Conservation (phyloP, 768 basidiomycete species). For the Cystoderma amianthinum region DNA sequence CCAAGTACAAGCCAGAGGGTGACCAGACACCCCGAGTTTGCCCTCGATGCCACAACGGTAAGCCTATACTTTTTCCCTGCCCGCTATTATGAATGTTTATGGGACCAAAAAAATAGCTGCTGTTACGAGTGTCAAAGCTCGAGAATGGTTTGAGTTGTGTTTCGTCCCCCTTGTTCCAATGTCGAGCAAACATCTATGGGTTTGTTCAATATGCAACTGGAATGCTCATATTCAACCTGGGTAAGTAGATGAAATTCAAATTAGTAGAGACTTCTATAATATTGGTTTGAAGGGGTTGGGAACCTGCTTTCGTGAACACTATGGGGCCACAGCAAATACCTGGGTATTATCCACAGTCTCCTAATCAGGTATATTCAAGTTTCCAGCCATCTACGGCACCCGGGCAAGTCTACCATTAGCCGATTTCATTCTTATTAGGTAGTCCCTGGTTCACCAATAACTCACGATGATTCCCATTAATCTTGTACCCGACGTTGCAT, state of each 20-base stretch:
- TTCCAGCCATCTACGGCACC: background rate
- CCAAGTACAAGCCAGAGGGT: slow-evolving; percentile 45
- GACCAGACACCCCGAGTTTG: slow-evolving; percentile 49
- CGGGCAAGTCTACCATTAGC: too few relatives aligned
- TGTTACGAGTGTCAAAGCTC: slow-evolving; percentile 49
- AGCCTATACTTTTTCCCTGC: background rate
- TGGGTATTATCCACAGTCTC: slow-evolving; percentile 3
- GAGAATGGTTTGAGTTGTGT: slow-evolving; percentile 62
- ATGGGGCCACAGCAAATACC: slow-evolving; percentile 2
- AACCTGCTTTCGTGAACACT: slow-evolving; percentile 9
- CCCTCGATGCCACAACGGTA: slow-evolving; percentile 62
- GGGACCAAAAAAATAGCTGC: slow-evolving; percentile 25
- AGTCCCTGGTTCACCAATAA: too few relatives aligned
- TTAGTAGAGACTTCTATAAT: too few relatives aligned
- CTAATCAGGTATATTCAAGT: slow-evolving; percentile 1
- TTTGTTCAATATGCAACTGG: slow-evolving; percentile 64
- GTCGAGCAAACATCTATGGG: slow-evolving; percentile 51
- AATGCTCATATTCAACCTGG: slow-evolving; percentile 40
- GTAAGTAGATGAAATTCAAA: too few relatives aligned
- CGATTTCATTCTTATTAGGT: too few relatives aligned
- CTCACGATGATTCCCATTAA: too few relatives aligned
- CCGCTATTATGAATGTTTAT: background rate
- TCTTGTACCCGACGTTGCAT: too few relatives aligned
- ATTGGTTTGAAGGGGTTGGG: slow-evolving; percentile 13
- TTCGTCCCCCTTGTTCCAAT: slow-evolving; percentile 63